A percentile compares a stretch with the other conserved stretches of the same genome.
These are phyloP conservation scores for Nicotiana obtusifolia DNA, from an alignment of 257 asterid genomes.

Conservation along the genomic window DNA sequence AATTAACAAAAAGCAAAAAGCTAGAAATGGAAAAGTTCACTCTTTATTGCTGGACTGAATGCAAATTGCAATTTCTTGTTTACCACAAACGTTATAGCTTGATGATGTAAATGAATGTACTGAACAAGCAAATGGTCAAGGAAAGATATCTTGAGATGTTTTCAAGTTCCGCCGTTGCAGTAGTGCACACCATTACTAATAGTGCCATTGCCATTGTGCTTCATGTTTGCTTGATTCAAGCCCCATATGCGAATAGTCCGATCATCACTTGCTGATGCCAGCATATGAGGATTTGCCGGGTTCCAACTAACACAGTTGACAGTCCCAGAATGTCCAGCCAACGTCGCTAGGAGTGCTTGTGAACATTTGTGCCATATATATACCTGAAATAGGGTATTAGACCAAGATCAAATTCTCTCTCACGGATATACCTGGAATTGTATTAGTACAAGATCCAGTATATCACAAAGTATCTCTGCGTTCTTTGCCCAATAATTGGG, in stretches of 20 bases:
- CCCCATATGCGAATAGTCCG: conserved; percentile 90
- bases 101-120: conserved; percentile 47
- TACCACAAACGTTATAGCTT: conserved; percentile 20
- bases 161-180: conserved; percentile 59
- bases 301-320: conserved; percentile 95
- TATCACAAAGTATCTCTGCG: neutral
- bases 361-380: conserved; percentile 73
- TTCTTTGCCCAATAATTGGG: neutral
- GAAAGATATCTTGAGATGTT: conserved; percentile 13
- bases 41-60: conserved; percentile 32
- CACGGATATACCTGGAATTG: neutral
- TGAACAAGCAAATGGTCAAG: conserved; percentile 33
- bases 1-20: neutral
- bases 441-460: neutral
- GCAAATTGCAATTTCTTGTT: conserved; percentile 44
- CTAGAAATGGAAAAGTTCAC: conserved; percentile 8
- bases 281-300: conserved; percentile 74
- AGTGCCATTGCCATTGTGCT: conserved; percentile 24
- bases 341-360: conserved; percentile 42
- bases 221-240: conserved; percentile 41
- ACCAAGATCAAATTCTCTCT: neutral
- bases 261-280: conserved; percentile 90
- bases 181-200: conserved; percentile 53
- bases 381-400: conserved; percentile 32
- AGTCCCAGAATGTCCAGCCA: conserved; percentile 70